Base-by-base conservation (phyloP, 805 yeast genomes). In the Candida ponderosae region DNA sequence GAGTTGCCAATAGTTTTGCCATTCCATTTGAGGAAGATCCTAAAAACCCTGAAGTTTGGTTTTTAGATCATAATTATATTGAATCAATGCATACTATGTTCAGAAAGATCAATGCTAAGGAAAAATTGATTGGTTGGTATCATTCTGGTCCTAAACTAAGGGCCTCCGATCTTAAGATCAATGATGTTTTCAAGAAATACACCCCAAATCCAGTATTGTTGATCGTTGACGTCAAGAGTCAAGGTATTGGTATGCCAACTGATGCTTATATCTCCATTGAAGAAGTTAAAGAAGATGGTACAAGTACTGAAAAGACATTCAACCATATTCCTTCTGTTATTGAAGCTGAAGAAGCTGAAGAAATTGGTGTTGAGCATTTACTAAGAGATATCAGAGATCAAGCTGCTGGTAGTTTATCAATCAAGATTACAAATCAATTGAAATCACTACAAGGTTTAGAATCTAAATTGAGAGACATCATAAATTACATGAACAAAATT, bases 301-400 rank as follows among this genome's bases (percentile, higher is more conserved):
- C 96, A 2, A 77, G 89, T 5, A 84, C 95, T 8, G 95, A 87
- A 55, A 81, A 82, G 62, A 88, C 97, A 4, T 93, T 93, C 64
- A 76, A 85, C 33, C 98, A 93, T 60, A 78, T 90, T 23, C 96
- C 97, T 10, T 85, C 96, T 13, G 69, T 76, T 21, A 87, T 94
- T 45, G 90, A 85, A 57, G 99, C 99, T 4, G 98, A 93, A 57
- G 99, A 93, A 58, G 98, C 98, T 9, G 99, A 93, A 63, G 99
- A 93, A 62, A 93, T 93, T 48, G 99, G 98, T 44, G 99, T 93
- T 13, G 99, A 93, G 60, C 99, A 93, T 59, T 64, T 93, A 42
- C 64, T 93, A 42, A 79, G 97, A 54, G 98, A 93, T 54, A 87
- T 88, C 18, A 77, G 97, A 53, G 97, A 90, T 56, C 96, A 89